Base-by-base conservation (phyloP, 148 eudicot genomes). In the Silene conica region DNA sequence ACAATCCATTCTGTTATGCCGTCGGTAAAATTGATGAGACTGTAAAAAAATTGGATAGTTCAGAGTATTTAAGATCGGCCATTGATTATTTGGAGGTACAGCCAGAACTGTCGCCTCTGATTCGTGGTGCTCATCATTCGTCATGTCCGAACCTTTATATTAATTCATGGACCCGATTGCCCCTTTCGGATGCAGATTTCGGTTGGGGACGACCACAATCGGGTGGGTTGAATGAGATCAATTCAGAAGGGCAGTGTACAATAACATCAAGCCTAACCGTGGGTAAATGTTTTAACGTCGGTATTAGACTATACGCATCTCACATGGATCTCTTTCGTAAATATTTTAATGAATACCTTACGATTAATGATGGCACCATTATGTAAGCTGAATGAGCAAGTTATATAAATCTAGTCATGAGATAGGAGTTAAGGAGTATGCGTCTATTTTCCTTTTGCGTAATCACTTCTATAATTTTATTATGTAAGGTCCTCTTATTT, bases 1-100 rank as follows among this genome's bases (percentile, higher is more conserved):
- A 52, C n/a, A 78, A 71, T 12, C 78, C 72, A 43, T 41, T 76
- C 5, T 43, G 38, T 28, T 43, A 61, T 12, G 15, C 18, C 9
- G 56, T 23, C 3, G 10, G 43, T 61, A 73, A 60, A 12, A 45
- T 73, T 22, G 43, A 61, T 6, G 56, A 73, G 57, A 56, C 67
- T 0, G 1, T 61, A 8, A 8, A 4, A 14, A 73, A 21, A 57
- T 19, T 16, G n/a, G 20, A 34, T 26, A 55, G 61, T 14, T 31
- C 14, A 2, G 75, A 72, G 6, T 60, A 61, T 63, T 22, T 73
- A 7, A 60, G 66, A 45, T 73, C 75, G 0, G 56, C 67, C 10
- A 63, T 73, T 46, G 75, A 61, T 45, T 61, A 73, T 31, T 11
- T 61, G 1, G 75, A 73, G 11, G 12, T 20, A 13, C 20, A 60